Evolutionary conservation across 495 filamentous ascomycete species (phyloP).

Genomic region (Hypoxylon rickii): DNA sequence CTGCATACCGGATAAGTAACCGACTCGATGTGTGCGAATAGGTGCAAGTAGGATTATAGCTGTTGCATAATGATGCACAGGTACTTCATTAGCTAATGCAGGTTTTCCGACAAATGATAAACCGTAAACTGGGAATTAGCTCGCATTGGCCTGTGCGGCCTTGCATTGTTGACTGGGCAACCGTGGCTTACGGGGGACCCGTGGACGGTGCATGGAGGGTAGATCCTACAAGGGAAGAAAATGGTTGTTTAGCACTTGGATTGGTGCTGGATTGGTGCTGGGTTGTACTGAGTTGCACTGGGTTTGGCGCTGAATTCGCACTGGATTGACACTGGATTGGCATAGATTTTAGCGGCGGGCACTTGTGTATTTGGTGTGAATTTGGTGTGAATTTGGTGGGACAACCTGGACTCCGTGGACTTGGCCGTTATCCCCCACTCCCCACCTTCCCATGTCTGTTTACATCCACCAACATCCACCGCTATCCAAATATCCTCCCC

Average conservation of each 20-base stretch:
- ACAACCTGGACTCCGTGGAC: not conserved
- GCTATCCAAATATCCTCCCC: constrained; percentile 30
- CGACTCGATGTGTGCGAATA: not conserved
- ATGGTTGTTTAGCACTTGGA: not conserved
- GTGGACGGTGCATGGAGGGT: constrained; percentile 12
- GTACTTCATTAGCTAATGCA: constrained; percentile 16
- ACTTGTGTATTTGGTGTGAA: constrained; percentile 17
- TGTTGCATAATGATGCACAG: constrained; percentile 7
- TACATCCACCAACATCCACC: constrained; percentile 26
- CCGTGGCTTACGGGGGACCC: not conserved
- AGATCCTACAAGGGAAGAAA: not conserved
- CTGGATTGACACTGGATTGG: too few relatives aligned
- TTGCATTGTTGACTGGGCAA: constrained; percentile 22
- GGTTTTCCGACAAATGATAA: constrained; percentile 10
- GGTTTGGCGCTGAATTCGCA: too few relatives aligned
- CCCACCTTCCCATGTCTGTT: constrained; percentile 31
- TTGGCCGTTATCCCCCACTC: constrained; percentile 15
- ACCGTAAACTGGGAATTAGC: constrained; percentile 2
- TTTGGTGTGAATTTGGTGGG: constrained; percentile 12
- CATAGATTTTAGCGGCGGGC: constrained; percentile 17
- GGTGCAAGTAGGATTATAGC: not conserved
- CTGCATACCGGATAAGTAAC: not conserved
- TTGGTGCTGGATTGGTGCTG: too few relatives aligned
- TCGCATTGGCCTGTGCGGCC: constrained; percentile 11
- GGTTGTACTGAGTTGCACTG: too few relatives aligned